Base-by-base conservation (phyloP, 768 basidiomycete genomes). In the Leucocoprinus leucothites region DNA sequence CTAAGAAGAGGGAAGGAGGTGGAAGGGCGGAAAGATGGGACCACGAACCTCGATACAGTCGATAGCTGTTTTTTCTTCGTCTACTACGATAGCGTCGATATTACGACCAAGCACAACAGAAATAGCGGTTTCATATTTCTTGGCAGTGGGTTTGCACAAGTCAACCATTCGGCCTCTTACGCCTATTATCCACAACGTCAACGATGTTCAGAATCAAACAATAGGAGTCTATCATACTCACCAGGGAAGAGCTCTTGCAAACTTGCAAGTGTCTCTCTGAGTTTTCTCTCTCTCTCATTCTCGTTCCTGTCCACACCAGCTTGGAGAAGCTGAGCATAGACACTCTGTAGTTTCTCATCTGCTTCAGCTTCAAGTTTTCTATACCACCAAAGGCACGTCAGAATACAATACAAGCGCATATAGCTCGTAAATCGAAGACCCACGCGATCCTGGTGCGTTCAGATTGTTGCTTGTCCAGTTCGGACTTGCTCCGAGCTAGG, bases 61-160 rank as follows among this genome's bases (percentile, higher is more conserved):
- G 53, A 98, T 97, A 1, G 93, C 97, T 1, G 91, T 95, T 71
- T 91, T 94, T 74, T 98, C 95, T 64, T 93, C 89, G 64, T 99
- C 96, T 1, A 98, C 95, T 7, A 99, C 92, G 53, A 99, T 82
- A 1, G 94, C 91, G 64, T 98, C 97, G 53, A 94, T 89, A 65
- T 98, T 94, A 50, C 96, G 81, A 0, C 97, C 97, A 1, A 99
- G 80, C 21, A 98, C 85, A 28, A 94, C 92, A 1, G 90, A 86
- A 11, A 99, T 91, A 0, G 97, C 93, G 0, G 83, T 82, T 66
- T 97, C 91, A 65, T 96, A 98, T 69, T 96, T 96, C 52, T 89
- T 81, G 51, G 88, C 86, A 1, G 90, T 91, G 4, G 97, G 96
- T 66, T 96, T 94, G 75, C 96, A 98, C 6, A 98, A 77, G 67